Evolutionary conservation across 805 yeast genomes (phyloP).

Genomic region (Nakazawaea peltata): DNA sequence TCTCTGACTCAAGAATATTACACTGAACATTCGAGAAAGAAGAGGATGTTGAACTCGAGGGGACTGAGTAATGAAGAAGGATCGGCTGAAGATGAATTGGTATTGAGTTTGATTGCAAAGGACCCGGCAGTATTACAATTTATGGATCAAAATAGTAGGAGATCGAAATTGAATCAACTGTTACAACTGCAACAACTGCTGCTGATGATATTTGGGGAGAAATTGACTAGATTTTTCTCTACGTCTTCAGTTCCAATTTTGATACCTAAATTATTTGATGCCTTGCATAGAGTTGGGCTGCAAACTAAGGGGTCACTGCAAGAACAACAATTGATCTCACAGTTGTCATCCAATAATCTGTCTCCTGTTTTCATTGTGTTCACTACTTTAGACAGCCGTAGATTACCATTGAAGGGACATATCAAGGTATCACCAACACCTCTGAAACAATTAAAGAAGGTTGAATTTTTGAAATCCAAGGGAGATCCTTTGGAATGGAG

Average conservation of each 20-base stretch:
- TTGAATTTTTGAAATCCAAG: conserved; percentile 45
- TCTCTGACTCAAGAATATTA: conserved; percentile 35
- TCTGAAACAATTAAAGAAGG: conserved; percentile 31
- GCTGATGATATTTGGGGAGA: conserved; percentile 26
- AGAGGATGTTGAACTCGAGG: conserved; percentile 16
- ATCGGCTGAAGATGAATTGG: conserved; percentile 19
- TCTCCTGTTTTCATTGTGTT: conserved; percentile 19
- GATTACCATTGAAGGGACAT: conserved; percentile 36
- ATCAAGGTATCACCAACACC: conserved; percentile 34
- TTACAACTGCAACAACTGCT: conserved; percentile 14
- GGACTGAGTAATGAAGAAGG: no score
- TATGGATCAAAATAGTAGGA: conserved; percentile 16
- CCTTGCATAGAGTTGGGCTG: conserved; percentile 35
- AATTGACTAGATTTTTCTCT: conserved; percentile 47
- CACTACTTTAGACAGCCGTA: conserved; percentile 32
- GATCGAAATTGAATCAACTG: conserved; percentile 13
- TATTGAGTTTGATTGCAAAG: conserved; percentile 30
- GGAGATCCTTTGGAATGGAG: conserved; percentile 78
- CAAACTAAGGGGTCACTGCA: conserved; percentile 12
- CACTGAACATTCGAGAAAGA: conserved; percentile 28
- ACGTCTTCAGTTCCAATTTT: conserved; percentile 33
- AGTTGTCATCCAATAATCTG: conserved; percentile 15
- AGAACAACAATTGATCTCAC: conserved; percentile 8
- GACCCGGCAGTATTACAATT: conserved; percentile 48
- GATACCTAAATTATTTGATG: conserved; percentile 30